Conservation (phyloP, 2,329 filamentous ascomycete genomes). For the Amauroascus niger region DNA sequence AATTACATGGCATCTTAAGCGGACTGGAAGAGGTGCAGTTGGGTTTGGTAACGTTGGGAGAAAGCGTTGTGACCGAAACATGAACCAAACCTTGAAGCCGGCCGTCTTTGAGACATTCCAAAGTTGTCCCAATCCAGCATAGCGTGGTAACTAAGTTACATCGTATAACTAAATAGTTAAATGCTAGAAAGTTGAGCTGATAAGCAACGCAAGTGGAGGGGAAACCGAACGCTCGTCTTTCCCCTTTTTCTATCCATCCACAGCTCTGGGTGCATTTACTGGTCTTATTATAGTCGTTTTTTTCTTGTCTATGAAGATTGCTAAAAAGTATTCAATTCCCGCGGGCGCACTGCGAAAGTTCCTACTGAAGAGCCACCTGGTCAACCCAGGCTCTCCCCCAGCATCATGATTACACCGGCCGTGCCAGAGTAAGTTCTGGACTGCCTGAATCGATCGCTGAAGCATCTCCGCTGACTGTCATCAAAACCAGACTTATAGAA, state of each 20-base stretch:
- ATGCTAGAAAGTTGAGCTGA: too few species aligned
- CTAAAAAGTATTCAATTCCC: neutral
- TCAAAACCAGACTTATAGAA: conserved; percentile 66
- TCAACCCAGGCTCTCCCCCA: neutral
- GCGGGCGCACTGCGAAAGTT: neutral
- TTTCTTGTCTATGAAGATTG: neutral
- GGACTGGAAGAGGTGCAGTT: neutral
- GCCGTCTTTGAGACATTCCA: too few species aligned
- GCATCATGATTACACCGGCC: conserved; percentile 61
- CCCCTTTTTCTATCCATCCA: too few species aligned
- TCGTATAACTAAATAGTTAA: too few species aligned
- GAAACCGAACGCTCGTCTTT: too few species aligned
- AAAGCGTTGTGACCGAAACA: neutral
- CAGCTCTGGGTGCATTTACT: too few species aligned
- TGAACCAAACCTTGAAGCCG: too few species aligned
- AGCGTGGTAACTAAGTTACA: too few species aligned
- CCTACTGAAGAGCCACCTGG: neutral
- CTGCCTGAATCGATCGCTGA: neutral
- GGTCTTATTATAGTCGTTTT: too few species aligned
- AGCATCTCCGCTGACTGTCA: neutral
- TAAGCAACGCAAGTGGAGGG: too few species aligned
- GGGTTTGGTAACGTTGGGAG: neutral
- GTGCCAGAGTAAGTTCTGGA: conserved; percentile 57
- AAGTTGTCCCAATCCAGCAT: conserved; percentile 8
- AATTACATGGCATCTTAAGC: too few species aligned